Evolutionary conservation across 2,329 filamentous ascomycete species (phyloP).

Genomic region (Penicillium griseofulvum): DNA sequence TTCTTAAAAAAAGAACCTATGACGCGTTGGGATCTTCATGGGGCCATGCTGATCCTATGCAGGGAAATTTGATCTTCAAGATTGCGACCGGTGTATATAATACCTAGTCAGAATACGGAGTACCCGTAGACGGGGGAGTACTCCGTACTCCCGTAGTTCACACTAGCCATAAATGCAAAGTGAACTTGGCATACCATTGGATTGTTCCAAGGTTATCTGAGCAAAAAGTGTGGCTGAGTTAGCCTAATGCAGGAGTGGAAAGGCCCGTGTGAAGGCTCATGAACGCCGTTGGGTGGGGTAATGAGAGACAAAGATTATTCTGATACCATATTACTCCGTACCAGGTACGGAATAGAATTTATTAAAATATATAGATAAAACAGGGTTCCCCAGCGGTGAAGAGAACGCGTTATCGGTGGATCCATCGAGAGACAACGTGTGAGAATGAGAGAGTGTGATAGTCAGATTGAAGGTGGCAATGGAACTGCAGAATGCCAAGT

Average conservation of each 20-base stretch:
- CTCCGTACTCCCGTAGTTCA: not conserved
- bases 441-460: not conserved
- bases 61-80: slow-evolving; percentile 2
- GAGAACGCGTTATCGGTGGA: not conserved
- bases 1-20: not conserved
- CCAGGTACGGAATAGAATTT: too few species aligned
- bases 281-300: not conserved
- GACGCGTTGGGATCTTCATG: slow-evolving; percentile 4
- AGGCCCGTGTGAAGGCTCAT: not conserved
- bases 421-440: not conserved
- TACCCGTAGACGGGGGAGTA: not conserved
- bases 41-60: slow-evolving; percentile 2
- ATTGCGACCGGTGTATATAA: not conserved
- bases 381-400: too few species aligned
- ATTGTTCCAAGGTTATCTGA: not conserved
- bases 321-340: too few species aligned
- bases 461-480: not conserved
- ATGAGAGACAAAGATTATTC: too few species aligned
- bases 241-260: slow-evolving; percentile 1
- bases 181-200: not conserved
- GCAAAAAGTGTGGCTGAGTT: not conserved
- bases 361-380: too few species aligned
- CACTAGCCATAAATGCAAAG: not conserved
- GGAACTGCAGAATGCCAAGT: not conserved
- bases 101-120: not conserved